phyloP scores from a whole-genome alignment of 371 early-diverging fungal genomes.

The Mucor lusitanicus region DNA sequence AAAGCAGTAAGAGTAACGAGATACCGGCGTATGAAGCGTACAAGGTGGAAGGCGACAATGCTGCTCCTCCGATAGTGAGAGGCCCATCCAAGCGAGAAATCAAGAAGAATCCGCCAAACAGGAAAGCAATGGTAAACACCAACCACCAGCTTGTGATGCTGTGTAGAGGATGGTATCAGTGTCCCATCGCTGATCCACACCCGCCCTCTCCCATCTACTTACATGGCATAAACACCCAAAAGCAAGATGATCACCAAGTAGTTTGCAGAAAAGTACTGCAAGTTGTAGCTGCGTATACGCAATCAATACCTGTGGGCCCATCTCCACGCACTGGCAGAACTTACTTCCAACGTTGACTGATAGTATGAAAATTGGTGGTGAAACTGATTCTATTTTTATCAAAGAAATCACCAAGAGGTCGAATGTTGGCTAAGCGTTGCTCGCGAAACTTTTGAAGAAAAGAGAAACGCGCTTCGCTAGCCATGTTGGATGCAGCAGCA shows the following conservation, averaged over 20 bases:
- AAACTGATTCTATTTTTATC: constrained; percentile 62
- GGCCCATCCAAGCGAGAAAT: constrained; percentile 59
- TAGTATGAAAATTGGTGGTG: constrained; percentile 49
- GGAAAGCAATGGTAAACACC: constrained; percentile 56
- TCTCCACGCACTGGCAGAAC: background rate
- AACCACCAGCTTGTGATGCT: constrained; percentile 64
- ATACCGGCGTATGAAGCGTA: constrained; percentile 52
- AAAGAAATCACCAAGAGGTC: constrained; percentile 65
- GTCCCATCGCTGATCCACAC: background rate
- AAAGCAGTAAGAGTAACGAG: constrained; percentile 57
- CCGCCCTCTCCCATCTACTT: constrained; percentile 23
- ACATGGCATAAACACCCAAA: constrained; percentile 66
- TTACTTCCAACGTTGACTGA: constrained; percentile 57
- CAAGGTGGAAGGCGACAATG: constrained; percentile 52
- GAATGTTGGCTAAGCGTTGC: constrained; percentile 48
- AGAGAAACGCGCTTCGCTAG: constrained; percentile 43
- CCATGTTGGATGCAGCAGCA: constrained; percentile 27
- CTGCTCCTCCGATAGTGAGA: constrained; percentile 44
- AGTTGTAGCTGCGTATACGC: constrained; percentile 51
- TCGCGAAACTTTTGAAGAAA: constrained; percentile 41
- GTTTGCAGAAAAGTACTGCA: constrained; percentile 67
- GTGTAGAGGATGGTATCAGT: constrained; percentile 18
- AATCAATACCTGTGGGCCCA: background rate
- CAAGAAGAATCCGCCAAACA: constrained; percentile 57
- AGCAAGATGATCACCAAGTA: constrained; percentile 61